Evolutionary conservation across 2,329 filamentous ascomycete species (phyloP), one percentile per base, ranked within the genome.

Genomic region (Dactylonectria macrodidyma): DNA sequence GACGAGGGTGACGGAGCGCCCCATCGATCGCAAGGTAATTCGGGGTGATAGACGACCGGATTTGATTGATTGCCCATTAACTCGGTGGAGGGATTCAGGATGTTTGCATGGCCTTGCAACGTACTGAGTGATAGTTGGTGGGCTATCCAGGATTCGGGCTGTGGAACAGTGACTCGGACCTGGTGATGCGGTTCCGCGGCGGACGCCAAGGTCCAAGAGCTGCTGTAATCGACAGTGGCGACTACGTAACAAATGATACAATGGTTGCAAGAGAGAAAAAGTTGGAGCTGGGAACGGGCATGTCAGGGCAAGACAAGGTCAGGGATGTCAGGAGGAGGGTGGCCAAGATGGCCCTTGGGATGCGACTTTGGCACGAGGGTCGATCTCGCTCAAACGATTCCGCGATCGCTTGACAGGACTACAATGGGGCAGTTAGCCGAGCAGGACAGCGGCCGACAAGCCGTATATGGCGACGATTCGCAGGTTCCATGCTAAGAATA

Each of bases 381-480:
- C 30, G 30, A 22, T 54, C 33, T 19, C 19, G 33, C 11, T 11
- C 33, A 16, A 41, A 12, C 3, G 50, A 54, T 54, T 54, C 51
- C 51, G 51, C 51, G n/a, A 54, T 54, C 51, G 51, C 51, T 54
- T 54, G 51, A 14, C 51, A 54, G 19, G 33, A 36, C 51, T 22
- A 22, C 51, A 54, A 54, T 24, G n/a, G 51, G 41, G 14, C 8
- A n/a, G 41, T 44, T n/a, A 14, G n/a, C 41, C 41, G 41, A 44
- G 6, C 4, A 5, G 41, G 16, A n/a, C 41, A 44, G 41, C 41
- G 41, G 41, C 41, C 41, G 41, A 44, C 41, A 44, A 9, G 14
- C 41, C 41, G 41, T n/a, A 6, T 44, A n/a, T 44, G 41, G 41
- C 16, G 41, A 44, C 41, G 41, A 44, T 44, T 44, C 41, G 16